Evolutionary conservation across 1,139 yeast species (phyloP).

Genomic region (Yamadazyma mexicana): DNA sequence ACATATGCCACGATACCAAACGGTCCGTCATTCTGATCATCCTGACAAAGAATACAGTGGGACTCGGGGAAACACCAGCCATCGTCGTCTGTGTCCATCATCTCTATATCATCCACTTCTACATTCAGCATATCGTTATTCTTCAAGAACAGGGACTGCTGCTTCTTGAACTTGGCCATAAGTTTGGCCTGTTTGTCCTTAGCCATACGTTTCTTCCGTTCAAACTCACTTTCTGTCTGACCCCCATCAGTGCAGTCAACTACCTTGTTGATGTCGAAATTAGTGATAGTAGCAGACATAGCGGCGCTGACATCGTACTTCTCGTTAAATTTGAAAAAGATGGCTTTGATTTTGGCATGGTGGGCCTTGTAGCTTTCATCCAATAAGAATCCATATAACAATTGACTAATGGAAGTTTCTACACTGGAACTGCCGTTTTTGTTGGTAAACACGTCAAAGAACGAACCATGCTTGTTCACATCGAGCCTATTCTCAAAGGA

Average conservation of each 20-base stretch:
- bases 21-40: slow-evolving; percentile 69
- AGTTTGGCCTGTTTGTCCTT: slow-evolving; percentile 70
- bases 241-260: slow-evolving; percentile 17
- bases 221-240: slow-evolving; percentile 44
- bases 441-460: slow-evolving; percentile 31
- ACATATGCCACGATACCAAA: slow-evolving; percentile 74
- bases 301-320: slow-evolving; percentile 24
- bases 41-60: slow-evolving; percentile 86
- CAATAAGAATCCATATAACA: slow-evolving; percentile 44
- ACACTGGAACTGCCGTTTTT: background rate
- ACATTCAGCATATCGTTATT: slow-evolving; percentile 35
- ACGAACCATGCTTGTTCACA: slow-evolving; percentile 28
- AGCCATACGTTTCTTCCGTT: slow-evolving; percentile 67
- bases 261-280: slow-evolving; percentile 24
- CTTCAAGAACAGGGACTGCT: slow-evolving; percentile 70
- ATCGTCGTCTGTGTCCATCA: slow-evolving; percentile 31
- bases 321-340: slow-evolving; percentile 40
- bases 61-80: slow-evolving; percentile 78
- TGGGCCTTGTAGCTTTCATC: slow-evolving; percentile 40
- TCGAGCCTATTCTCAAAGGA: slow-evolving; percentile 34
- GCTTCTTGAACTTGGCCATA: slow-evolving; percentile 74
- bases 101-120: slow-evolving; percentile 37
- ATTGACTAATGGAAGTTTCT: slow-evolving; percentile 39
- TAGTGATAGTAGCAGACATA: slow-evolving; percentile 21
- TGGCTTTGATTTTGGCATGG: slow-evolving; percentile 56